Evolutionary conservation across 306 rosid species (phyloP), one percentile per base, ranked within the genome.

Genomic region (Chamaecrista fasciculata): DNA sequence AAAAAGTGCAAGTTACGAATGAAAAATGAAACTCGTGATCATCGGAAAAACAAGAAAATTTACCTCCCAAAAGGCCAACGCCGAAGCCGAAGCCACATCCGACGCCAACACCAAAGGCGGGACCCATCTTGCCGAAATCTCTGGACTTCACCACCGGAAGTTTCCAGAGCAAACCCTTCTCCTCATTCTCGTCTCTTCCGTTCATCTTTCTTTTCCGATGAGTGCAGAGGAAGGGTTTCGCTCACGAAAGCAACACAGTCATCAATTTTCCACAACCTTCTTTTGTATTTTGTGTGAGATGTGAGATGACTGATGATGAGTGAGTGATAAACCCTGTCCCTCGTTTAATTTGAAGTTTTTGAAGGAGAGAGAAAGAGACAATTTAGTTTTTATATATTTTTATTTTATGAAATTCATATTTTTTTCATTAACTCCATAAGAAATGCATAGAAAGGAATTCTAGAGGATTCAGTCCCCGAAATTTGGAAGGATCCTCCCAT

Each of bases 71-170:
- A 61, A 93, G 83, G 75, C 98, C 98, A 70, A 85, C 5, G 71
- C 97, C 97, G 69, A 93, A 62, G 49, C 97, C 98, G n/a, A 90
- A 3, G 29, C 97, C 98, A 47, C 96, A 90, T 34, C 98, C 96
- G 11, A 80, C 87, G 70, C 94, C 97, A 62, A 93, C 0, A 19
- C 97, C 97, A 42, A 93, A 93, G 64, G 84, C 91, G 62, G 98
- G 98, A 0, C 97, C 97, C 52, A 93, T 15, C 76, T 90, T 93
- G 8, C 97, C 96, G 16, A 90, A 56, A 5, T 80, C 72, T 34
- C 68, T 56, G n/a, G 84, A 69, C 66, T 42, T 71, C n/a, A 82
- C 20, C 59, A 55, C 78, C 40, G 87, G 89, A 40, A 87, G 92
- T 78, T 75, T 87, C 92, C 89, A 82, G 21, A 82, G 15, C 77